These are phyloP conservation scores for Phytophthora idaei DNA, from an alignment of 352 stramenopile species.

Conservation along the genomic window DNA sequence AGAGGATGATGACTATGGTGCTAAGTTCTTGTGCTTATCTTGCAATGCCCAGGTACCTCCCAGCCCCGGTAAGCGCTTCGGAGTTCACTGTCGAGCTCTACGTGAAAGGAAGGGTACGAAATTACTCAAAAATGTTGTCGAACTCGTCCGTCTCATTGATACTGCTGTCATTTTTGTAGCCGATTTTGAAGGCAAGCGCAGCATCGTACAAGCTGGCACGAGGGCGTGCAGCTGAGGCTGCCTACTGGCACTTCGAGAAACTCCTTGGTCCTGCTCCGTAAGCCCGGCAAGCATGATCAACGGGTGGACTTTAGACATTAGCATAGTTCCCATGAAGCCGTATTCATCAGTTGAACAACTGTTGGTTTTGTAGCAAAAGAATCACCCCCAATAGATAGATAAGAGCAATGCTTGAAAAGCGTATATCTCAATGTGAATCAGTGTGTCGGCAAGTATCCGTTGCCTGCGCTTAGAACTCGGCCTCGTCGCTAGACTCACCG, in stretches of 20 bases:
- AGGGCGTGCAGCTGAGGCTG: constrained; percentile 54
- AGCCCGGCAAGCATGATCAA: neutral
- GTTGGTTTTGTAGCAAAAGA: neutral
- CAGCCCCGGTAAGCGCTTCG: constrained; percentile 49
- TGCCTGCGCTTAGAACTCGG: constrained; percentile 72
- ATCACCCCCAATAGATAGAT: constrained; percentile 1
- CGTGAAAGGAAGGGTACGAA: constrained; percentile 67
- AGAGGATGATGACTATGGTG: neutral
- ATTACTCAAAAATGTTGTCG: neutral
- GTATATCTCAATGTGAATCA: constrained; percentile 24
- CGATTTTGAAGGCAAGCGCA: constrained; percentile 50
- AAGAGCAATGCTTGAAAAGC: constrained; percentile 8
- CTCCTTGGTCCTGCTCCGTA: constrained; percentile 32
- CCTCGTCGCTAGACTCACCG: constrained; percentile 82
- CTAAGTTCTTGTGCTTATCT: neutral
- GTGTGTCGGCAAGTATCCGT: constrained; percentile 2
- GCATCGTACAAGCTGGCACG: constrained; percentile 71
- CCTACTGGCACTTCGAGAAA: constrained; percentile 53
- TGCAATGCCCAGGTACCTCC: constrained; percentile 48
- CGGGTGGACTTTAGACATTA: no score
- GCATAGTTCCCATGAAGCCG: no score
- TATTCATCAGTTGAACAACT: no score
- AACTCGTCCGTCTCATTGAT: constrained; percentile 1
- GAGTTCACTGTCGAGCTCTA: constrained; percentile 63
- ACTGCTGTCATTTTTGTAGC: constrained; percentile 27